Evolutionary conservation across 768 basidiomycete species (phyloP).

Genomic region (Leccinum sublutescens): DNA sequence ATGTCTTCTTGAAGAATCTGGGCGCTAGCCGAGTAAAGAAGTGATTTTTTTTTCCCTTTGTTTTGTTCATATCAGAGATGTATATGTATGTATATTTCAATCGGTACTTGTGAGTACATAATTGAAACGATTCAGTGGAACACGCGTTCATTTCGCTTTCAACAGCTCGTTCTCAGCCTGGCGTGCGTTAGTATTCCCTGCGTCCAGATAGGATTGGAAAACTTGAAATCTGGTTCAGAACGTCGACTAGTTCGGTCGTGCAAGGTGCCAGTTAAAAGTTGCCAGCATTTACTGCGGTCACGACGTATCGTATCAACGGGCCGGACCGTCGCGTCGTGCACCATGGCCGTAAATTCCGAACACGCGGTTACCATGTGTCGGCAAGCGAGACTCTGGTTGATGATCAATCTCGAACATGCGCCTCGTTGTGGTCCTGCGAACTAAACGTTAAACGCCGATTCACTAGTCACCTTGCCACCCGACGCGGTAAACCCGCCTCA

Average conservation of each 20-base stretch:
- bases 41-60: slow-evolving; percentile 2
- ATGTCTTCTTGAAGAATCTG: not conserved
- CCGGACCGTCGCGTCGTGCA: slow-evolving; percentile 15
- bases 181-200: not conserved
- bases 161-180: not conserved
- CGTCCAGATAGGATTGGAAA: not conserved
- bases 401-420: slow-evolving; percentile 23
- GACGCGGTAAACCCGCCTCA: slow-evolving; percentile 13
- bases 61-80: not conserved
- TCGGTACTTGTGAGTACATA: not conserved
- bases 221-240: not conserved
- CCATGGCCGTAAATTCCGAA: slow-evolving; percentile 32
- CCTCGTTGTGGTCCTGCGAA: slow-evolving; percentile 34
- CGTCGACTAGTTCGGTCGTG: not conserved
- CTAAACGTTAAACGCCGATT: slow-evolving; percentile 25
- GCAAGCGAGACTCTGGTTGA: slow-evolving; percentile 22
- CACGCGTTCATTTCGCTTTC: slow-evolving; percentile 18
- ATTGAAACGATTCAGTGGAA: not conserved
- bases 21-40: not conserved
- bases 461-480: slow-evolving; percentile 15
- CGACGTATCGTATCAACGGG: slow-evolving; percentile 13
- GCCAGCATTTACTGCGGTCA: not conserved
- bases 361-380: slow-evolving; percentile 37
- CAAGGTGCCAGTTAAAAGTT: slow-evolving; percentile 1
- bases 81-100: too few species aligned